Base-by-base conservation (phyloP, 805 yeast genomes). In the Torulaspora gathmanii region DNA sequence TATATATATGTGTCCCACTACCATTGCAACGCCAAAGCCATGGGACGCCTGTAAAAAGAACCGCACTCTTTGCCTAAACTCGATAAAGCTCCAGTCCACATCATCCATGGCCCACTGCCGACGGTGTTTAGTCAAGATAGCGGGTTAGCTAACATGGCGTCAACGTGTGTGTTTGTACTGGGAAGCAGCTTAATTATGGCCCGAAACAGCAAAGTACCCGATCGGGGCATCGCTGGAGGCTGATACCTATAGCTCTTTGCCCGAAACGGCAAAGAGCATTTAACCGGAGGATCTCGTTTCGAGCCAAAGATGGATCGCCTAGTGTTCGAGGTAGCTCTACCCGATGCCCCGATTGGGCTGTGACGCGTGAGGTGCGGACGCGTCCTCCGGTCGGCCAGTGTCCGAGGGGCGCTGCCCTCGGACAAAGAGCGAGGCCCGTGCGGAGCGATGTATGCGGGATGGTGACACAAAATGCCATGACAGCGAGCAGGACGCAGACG, bases 341-440 rank as follows among this genome's bases (percentile, higher is more conserved):
- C 4, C 20, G 12, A 31, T 31, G 22, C 34, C 34, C 34, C 12
- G 12, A 31, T 31, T 12, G 20, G 34, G 34, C 20, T 16, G 34
- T 31, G 34, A 31, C 34, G 34, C 25, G 35, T 20, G 20, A 38
- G 34, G 20, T 12, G 42, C 29, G 11, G 33, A 16, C n/a, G 33
- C 29, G 19, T 11, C 9, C 20, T 22, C 30, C 2, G 27, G 27
- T 25, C 9, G 27, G 27, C 11, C 29, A n/a, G 15, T 12, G n/a
- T n/a, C 30, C 30, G 30, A 13, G 30, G 15, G 6, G 30, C 30
- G 13, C 2, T n/a, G n/a, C 10, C 25, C 8, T 5, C 25, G 25
- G 25, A 22, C 25, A 22, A n/a, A n/a, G n/a, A n/a, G n/a, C n/a
- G n/a, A n/a, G n/a, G n/a, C n/a, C n/a, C 25, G 25, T 22, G 3